A percentile compares a stretch with the other conserved stretches of the same genome.
phyloP scores from a whole-genome alignment of 1,284 basidiomycete genomes.

The Trichosporon sp. region DNA sequence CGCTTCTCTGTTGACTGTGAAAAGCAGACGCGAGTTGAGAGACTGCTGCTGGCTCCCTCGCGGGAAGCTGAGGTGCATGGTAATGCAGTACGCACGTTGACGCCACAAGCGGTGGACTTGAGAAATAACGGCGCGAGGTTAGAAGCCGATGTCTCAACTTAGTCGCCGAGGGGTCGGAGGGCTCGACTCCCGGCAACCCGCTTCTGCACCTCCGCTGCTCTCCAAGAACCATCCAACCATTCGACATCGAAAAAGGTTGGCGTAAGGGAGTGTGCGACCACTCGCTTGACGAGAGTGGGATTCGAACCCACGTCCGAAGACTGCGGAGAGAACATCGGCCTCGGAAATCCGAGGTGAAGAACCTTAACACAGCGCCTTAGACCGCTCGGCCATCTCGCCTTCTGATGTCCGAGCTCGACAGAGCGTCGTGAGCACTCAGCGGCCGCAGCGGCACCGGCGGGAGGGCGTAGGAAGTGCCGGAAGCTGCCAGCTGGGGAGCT shows the following conservation, averaged over 20 bases:
- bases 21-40: too few species aligned
- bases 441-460: not conserved
- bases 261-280: not conserved
- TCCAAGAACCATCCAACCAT: too few species aligned
- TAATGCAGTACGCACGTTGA: too few species aligned
- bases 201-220: not conserved
- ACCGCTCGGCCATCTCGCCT: slow-evolving; percentile 28
- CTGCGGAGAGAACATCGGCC: slow-evolving; percentile 8
- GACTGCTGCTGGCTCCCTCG: too few species aligned
- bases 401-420: not conserved
- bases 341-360: slow-evolving; percentile 5
- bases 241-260: not conserved
- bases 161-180: too few species aligned
- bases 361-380: slow-evolving; percentile 33
- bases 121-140: too few species aligned
- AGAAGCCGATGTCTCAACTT: too few species aligned
- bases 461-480: not conserved
- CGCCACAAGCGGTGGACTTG: too few species aligned
- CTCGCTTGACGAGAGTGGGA: slow-evolving; percentile 12
- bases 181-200: not conserved
- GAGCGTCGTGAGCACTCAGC: not conserved
- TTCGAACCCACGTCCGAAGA: slow-evolving; percentile 14
- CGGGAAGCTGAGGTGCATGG: too few species aligned
- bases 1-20: too few species aligned
- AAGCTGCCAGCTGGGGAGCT: too few species aligned